Conservation (phyloP, 2,329 filamentous ascomycete species). For the Ophiocordyceps camponoti-leonardi region DNA sequence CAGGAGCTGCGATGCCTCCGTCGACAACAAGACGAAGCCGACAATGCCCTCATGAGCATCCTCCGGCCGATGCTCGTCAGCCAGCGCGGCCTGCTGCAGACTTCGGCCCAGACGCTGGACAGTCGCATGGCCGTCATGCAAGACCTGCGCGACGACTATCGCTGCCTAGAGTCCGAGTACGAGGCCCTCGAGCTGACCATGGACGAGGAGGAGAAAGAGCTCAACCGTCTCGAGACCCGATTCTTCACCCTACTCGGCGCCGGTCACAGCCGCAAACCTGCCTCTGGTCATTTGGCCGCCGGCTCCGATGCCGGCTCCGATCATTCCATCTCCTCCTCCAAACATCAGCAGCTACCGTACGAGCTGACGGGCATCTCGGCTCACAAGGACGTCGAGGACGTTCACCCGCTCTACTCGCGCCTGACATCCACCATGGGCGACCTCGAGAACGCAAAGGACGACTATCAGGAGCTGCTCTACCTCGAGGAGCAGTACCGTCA, state of each 20-base stretch:
- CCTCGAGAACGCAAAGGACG: constrained; percentile 28
- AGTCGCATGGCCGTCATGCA: constrained; percentile 18
- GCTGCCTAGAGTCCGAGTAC: constrained; percentile 17
- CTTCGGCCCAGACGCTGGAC: constrained; percentile 10
- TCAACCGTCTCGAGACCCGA: constrained; percentile 17
- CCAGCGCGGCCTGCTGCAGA: constrained; percentile 6
- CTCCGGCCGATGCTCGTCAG: constrained; percentile 18
- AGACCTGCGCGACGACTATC: constrained; percentile 18
- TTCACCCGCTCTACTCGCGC: constrained; percentile 28
- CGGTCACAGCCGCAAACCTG: constrained; percentile 7
- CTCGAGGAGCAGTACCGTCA: constrained; percentile 20
- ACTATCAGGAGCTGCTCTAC: constrained; percentile 24
- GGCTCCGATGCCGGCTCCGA: constrained; percentile 1
- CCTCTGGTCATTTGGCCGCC: background rate
- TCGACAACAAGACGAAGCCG: constrained; percentile 15
- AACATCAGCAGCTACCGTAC: constrained; percentile 9
- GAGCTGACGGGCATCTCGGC: constrained; percentile 18
- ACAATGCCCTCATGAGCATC: constrained; percentile 22
- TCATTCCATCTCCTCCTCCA: background rate
- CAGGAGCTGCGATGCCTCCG: constrained; percentile 14
- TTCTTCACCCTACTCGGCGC: constrained; percentile 20
- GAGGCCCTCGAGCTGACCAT: constrained; percentile 17
- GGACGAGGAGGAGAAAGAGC: constrained; percentile 18
- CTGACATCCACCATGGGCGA: constrained; percentile 26
- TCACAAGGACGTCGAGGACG: constrained; percentile 17